Evolutionary conservation across 2,329 filamentous ascomycete genomes (phyloP).

Genomic region (Diaporthe sp.): DNA sequence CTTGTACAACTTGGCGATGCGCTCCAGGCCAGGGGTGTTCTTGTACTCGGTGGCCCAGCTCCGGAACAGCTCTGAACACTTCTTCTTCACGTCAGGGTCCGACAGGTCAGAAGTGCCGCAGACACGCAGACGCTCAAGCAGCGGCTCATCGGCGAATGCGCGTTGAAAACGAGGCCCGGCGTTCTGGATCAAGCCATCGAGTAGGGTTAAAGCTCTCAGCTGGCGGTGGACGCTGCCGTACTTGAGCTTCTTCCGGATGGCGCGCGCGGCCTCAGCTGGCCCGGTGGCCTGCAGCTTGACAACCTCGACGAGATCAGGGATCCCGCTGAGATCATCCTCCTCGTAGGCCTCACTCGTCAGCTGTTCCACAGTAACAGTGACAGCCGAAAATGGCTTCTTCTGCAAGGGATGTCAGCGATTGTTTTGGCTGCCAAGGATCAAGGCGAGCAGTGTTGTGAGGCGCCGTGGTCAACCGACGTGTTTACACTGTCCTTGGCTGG

Average conservation of each 20-base stretch:
- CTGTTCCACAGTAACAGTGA: constrained; percentile 92
- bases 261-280: constrained; percentile 89
- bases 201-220: constrained; percentile 86
- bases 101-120: constrained; percentile 88
- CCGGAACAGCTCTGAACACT: constrained; percentile 88
- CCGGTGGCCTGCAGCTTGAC: constrained; percentile 90
- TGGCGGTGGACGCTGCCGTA: constrained; percentile 96
- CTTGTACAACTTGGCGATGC: constrained; percentile 84
- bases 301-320: constrained; percentile 94
- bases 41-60: constrained; percentile 90
- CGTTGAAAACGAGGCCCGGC: constrained; percentile 89
- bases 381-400: constrained; percentile 92
- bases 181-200: constrained; percentile 96
- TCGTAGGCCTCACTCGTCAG: constrained; percentile 91
- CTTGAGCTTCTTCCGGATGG: constrained; percentile 97
- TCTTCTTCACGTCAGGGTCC: constrained; percentile 87
- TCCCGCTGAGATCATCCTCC: constrained; percentile 90
- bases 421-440: not conserved
- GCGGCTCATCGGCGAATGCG: constrained; percentile 88
- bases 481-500: not conserved
- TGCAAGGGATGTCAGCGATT: constrained; percentile 48
- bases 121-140: constrained; percentile 91
- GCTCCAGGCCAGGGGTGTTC: constrained; percentile 82
- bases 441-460: constrained; percentile 3
- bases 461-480: not conserved